Evolutionary conservation across 2,329 filamentous ascomycete species (phyloP).

Genomic region (Pseudogymnoascus sp.): DNA sequence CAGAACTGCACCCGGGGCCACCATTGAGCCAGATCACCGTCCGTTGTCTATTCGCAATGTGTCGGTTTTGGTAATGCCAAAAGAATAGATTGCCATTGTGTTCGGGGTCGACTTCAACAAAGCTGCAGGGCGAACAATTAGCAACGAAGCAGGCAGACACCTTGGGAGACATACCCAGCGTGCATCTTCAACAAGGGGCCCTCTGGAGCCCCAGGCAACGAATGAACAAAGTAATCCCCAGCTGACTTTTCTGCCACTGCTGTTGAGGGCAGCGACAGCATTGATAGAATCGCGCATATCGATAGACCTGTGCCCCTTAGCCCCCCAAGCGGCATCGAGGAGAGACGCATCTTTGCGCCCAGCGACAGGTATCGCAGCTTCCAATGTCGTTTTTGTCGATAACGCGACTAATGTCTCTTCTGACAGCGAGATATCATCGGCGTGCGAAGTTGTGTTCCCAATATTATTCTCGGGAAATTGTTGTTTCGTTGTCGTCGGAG

Average conservation of each 20-base stretch:
- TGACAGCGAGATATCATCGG: neutral
- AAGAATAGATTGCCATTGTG: slow-evolving; percentile 95
- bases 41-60: slow-evolving; percentile 84
- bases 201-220: slow-evolving; percentile 75
- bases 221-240: slow-evolving; percentile 83
- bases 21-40: slow-evolving; percentile 97
- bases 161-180: slow-evolving; percentile 65
- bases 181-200: slow-evolving; percentile 88
- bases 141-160: slow-evolving; percentile 8
- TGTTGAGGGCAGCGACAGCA: slow-evolving; percentile 37
- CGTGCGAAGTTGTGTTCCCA: neutral
- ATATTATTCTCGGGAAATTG: neutral
- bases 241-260: slow-evolving; percentile 49
- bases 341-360: slow-evolving; percentile 5
- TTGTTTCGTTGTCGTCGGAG: neutral
- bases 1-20: slow-evolving; percentile 92
- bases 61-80: slow-evolving; percentile 94
- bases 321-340: neutral
- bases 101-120: slow-evolving; percentile 81
- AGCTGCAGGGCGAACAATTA: slow-evolving; percentile 44
- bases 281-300: slow-evolving; percentile 32
- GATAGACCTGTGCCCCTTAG: slow-evolving; percentile 10
- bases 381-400: neutral
- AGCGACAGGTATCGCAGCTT: neutral
- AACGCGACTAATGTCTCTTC: neutral